Conservation (phyloP, 768 basidiomycete genomes). For the Kondoa subrosea region DNA sequence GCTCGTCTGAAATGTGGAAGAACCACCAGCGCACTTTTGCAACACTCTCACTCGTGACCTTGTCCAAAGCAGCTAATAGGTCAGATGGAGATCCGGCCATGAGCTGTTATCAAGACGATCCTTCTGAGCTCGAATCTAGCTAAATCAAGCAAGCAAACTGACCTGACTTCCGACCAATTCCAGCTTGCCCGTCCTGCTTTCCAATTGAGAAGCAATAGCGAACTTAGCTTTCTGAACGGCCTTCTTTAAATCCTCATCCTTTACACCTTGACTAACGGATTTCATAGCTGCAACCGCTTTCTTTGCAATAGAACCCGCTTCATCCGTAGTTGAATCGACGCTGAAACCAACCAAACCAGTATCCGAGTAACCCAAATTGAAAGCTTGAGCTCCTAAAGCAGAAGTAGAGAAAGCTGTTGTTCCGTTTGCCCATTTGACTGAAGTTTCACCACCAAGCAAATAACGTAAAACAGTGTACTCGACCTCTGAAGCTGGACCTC, state of each 20-base stretch:
- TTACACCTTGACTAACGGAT: slow-evolving; percentile 38
- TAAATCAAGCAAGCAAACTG: slow-evolving; percentile 22
- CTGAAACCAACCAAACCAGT: slow-evolving; percentile 71
- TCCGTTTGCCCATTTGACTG: slow-evolving; percentile 75
- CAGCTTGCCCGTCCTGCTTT: slow-evolving; percentile 53
- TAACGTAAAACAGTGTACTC: slow-evolving; percentile 64
- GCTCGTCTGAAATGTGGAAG: slow-evolving; percentile 7
- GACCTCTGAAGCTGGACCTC: slow-evolving; percentile 48
- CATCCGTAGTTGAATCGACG: slow-evolving; percentile 50
- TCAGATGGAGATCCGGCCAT: slow-evolving; percentile 25
- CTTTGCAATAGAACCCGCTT: slow-evolving; percentile 50
- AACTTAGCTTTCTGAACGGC: slow-evolving; percentile 84
- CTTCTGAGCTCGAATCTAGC: neutral
- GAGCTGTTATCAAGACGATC: slow-evolving; percentile 8
- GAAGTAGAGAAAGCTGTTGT: slow-evolving; percentile 52
- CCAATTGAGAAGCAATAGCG: slow-evolving; percentile 49
- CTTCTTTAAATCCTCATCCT: slow-evolving; percentile 53
- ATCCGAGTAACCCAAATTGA: slow-evolving; percentile 80
- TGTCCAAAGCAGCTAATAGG: slow-evolving; percentile 53
- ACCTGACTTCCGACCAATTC: slow-evolving; percentile 50
- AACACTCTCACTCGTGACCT: slow-evolving; percentile 48
- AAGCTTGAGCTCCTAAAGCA: slow-evolving; percentile 43
- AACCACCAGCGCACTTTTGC: slow-evolving; percentile 45
- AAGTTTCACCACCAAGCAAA: slow-evolving; percentile 57
- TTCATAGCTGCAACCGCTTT: slow-evolving; percentile 55